Base-by-base conservation (phyloP, 2,329 filamentous ascomycete species). In the Verticillium albo-atrum region DNA sequence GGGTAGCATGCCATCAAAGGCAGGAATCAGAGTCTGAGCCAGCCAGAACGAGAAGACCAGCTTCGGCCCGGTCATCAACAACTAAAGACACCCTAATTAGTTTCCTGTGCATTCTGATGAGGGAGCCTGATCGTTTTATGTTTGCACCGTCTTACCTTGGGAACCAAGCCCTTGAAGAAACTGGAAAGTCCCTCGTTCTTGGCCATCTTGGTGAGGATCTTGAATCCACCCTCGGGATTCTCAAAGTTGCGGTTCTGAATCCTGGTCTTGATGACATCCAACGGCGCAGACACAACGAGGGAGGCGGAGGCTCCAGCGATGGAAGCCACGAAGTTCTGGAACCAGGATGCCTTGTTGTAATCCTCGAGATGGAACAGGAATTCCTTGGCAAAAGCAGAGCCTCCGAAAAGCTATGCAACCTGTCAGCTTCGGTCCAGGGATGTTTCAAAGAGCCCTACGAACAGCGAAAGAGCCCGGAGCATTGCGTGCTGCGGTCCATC, bases 1-100 rank as follows among this genome's bases (percentile, higher is more conserved):
- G 61, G 70, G 71, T 60, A 83, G 68, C 64, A 76, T 76, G 60
- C 67, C 72, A 67, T 87, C 91, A 75, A 98, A 98, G 42, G 92
- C 89, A 56, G 95, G 95, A 72, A 99, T 99, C 70, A 99, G 82
- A 30, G 95, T 98, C 82, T 99, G 95, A 60, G 95, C 95, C 72
- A 99, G 87, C 95, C 95, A 99, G 88, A 99, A 99, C 62, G 93
- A 97, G 82, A 99, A 99, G 64, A 98, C 95, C 62, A 99, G 85
- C 85, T 99, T 99, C 64, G 95, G 95, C 26, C 95, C 96, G 17
- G 95, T 99, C 95, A 99, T 99, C 71, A 99, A 84, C 65, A 99
- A 87, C 89, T 88, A 62, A 37, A 61, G 27, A 32, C 20, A 53
- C 23, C 26, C 6, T n/a, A 14, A 28, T 53, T 6, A 53, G 51